Conservation (phyloP, 1,139 yeast genomes). For the Yamadazyma epiphylla region DNA sequence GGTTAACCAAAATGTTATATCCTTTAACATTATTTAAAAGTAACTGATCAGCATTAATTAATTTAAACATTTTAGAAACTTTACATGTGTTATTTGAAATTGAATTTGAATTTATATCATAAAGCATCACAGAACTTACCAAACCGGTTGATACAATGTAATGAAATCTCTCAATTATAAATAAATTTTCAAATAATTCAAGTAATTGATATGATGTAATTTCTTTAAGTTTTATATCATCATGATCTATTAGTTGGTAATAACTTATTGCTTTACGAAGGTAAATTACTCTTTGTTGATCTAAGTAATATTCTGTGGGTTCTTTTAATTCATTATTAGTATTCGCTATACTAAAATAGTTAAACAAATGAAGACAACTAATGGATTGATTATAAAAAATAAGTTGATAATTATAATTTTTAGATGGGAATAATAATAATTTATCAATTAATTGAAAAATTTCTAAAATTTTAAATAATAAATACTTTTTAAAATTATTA, state of each 20-base stretch:
- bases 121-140: constrained; percentile 11
- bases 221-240: constrained; percentile 15
- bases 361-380: constrained; percentile 29
- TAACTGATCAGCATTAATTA: constrained; percentile 12
- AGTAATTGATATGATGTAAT: constrained; percentile 23
- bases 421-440: constrained; percentile 10
- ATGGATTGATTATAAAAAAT: constrained; percentile 34
- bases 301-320: constrained; percentile 16
- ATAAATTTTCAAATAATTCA: constrained; percentile 35
- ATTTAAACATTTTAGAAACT: constrained; percentile 9
- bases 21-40: constrained; percentile 14
- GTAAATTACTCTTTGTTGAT: constrained; percentile 32
- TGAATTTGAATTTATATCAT: constrained; percentile 9
- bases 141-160: constrained; percentile 27
- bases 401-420: constrained; percentile 20
- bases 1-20: constrained; percentile 13
- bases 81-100: constrained; percentile 7
- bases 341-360: constrained; percentile 25
- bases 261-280: constrained; percentile 34
- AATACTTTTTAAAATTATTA: constrained; percentile 14
- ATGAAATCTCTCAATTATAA: constrained; percentile 30
- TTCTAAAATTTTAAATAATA: constrained; percentile 22
- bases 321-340: constrained; percentile 6
- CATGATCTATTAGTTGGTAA: constrained; percentile 30
- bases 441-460: constrained; percentile 25